A percentile compares a stretch with the other conserved stretches of the same genome.
phyloP scores from a whole-genome alignment of 495 filamentous ascomycete genomes.

The Aspergillus indologenus region DNA sequence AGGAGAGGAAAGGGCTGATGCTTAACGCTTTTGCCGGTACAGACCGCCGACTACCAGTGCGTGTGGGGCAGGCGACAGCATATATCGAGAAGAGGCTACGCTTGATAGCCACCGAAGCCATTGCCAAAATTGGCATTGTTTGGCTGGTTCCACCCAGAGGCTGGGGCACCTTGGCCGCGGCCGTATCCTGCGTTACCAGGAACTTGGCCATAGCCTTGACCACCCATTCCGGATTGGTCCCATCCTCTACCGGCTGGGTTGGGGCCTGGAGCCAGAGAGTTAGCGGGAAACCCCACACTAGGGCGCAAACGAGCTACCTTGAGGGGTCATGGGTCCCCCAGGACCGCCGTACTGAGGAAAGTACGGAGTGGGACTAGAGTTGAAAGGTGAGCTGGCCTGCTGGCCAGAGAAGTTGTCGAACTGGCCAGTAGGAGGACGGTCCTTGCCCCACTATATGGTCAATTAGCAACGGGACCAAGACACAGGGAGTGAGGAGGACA shows the following conservation, averaged over 20 bases:
- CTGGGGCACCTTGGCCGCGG: constrained; percentile 72
- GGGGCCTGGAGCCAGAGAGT: constrained; percentile 45
- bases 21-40: constrained; percentile 16
- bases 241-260: constrained; percentile 60
- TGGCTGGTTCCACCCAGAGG: constrained; percentile 68
- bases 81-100: constrained; percentile 28
- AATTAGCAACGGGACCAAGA: constrained; percentile 17
- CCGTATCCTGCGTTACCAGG: constrained; percentile 79
- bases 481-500: constrained; percentile 28
- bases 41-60: constrained; percentile 11
- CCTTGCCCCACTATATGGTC: constrained; percentile 87
- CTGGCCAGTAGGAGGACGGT: constrained; percentile 85
- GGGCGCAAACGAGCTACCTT: constrained; percentile 46
- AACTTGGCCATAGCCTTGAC: constrained; percentile 57
- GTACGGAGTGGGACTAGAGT: constrained; percentile 71
- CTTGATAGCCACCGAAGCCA: constrained; percentile 55
- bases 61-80: constrained; percentile 13
- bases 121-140: constrained; percentile 49
- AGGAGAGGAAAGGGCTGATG: constrained; percentile 15
- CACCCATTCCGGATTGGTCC: constrained; percentile 58
- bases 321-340: constrained; percentile 71
- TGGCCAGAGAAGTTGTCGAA: constrained; percentile 79
- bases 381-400: constrained; percentile 58
- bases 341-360: constrained; percentile 85
- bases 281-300: constrained; percentile 20